phyloP scores from a whole-genome alignment of 1,284 basidiomycete species.

The Boletellus sp. region DNA sequence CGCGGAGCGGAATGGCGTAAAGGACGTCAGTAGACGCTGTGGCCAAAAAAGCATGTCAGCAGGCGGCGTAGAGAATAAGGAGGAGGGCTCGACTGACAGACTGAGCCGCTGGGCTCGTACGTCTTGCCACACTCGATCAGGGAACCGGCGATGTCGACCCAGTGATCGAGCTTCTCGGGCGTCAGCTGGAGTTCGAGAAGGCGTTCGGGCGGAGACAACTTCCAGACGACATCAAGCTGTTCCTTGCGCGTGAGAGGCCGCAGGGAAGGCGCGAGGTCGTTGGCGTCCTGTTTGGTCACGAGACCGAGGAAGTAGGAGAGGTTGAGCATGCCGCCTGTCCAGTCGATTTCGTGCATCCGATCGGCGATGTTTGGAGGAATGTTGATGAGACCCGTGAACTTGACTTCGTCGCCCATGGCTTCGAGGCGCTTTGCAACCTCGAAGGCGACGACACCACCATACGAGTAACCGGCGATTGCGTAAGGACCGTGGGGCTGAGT shows the following conservation, averaged over 20 bases:
- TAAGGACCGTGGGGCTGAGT: slow-evolving; percentile 43
- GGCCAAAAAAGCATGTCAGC: neutral
- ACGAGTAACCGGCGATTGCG: slow-evolving; percentile 47
- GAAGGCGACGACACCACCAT: slow-evolving; percentile 46
- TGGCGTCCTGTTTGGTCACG: slow-evolving; percentile 23
- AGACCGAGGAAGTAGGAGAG: slow-evolving; percentile 31
- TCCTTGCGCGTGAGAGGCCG: slow-evolving; percentile 19
- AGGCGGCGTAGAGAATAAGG: rapidly evolving
- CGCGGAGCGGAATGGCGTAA: slow-evolving; percentile 30
- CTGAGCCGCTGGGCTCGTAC: slow-evolving; percentile 25
- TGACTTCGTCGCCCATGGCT: slow-evolving; percentile 35
- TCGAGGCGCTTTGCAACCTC: slow-evolving; percentile 44
- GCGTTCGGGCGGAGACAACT: slow-evolving; percentile 31
- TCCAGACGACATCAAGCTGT: slow-evolving; percentile 29
- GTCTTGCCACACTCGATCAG: slow-evolving; percentile 31
- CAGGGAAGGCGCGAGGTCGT: slow-evolving; percentile 21
- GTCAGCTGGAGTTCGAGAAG: slow-evolving; percentile 31
- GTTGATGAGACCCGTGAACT: slow-evolving; percentile 42
- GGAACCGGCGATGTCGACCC: slow-evolving; percentile 32
- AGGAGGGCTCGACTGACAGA: slow-evolving; percentile 18
- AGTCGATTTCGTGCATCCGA: slow-evolving; percentile 41
- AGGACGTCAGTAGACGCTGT: slow-evolving; percentile 26
- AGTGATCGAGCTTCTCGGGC: slow-evolving; percentile 27
- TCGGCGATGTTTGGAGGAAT: slow-evolving; percentile 43
- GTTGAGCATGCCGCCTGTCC: slow-evolving; percentile 41